phyloP scores from a whole-genome alignment of 768 basidiomycete genomes.

The Auricularia heimuer region DNA sequence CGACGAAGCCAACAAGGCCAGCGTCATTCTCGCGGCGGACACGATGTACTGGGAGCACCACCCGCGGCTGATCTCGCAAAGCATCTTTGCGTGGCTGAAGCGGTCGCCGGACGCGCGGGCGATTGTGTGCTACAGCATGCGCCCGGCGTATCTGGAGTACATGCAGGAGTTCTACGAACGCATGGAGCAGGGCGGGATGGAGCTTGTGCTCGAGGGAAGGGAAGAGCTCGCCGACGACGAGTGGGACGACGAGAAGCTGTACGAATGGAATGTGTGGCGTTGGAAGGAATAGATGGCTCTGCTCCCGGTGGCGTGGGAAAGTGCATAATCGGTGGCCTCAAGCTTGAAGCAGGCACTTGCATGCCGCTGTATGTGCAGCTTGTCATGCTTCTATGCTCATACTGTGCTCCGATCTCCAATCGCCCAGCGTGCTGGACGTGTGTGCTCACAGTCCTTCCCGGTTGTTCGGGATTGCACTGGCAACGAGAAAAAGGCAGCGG shows the following conservation, averaged over 20 bases:
- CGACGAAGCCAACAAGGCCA: background rate
- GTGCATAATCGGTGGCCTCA: background rate
- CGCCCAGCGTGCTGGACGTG: no score
- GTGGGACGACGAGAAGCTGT: constrained; percentile 1
- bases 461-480: no score
- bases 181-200: background rate
- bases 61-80: background rate
- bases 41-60: background rate
- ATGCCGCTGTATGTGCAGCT: background rate
- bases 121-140: background rate
- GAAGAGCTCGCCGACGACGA: background rate
- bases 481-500: background rate
- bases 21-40: background rate
- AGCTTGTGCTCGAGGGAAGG: background rate
- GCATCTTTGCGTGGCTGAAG: background rate
- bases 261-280: constrained; percentile 1
- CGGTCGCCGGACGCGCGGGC: background rate
- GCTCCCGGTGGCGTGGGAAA: background rate
- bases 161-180: background rate
- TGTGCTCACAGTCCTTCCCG: no score
- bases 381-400: no score
- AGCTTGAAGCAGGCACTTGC: background rate
- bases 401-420: no score
- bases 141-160: background rate
- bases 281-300: background rate